phyloP scores from a whole-genome alignment of 495 filamentous ascomycete genomes.

The Patellaria atrata region DNA sequence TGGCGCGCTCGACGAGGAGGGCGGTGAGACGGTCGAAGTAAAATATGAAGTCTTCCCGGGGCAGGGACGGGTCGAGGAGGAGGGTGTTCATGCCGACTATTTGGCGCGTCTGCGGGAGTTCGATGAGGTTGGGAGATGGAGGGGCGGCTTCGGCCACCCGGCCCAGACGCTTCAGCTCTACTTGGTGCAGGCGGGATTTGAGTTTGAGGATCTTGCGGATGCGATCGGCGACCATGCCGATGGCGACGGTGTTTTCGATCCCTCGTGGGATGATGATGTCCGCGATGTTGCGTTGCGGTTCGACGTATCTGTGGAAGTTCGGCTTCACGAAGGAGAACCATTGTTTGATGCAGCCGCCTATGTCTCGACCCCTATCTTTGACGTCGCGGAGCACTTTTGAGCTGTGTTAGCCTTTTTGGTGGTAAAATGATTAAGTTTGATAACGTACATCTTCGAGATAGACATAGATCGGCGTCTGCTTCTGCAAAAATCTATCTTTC shows the following conservation, averaged over 20 bases:
- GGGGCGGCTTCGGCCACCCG: slow-evolving; percentile 51
- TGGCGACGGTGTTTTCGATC: slow-evolving; percentile 84
- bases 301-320: slow-evolving; percentile 78
- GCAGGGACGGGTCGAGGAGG: slow-evolving; percentile 63
- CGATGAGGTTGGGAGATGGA: slow-evolving; percentile 53
- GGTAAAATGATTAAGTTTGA: slow-evolving; percentile 1
- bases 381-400: slow-evolving; percentile 71
- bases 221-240: slow-evolving; percentile 85
- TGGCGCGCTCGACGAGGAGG: slow-evolving; percentile 69
- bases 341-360: slow-evolving; percentile 93
- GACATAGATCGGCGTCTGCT: slow-evolving; percentile 85
- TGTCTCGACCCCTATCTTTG: slow-evolving; percentile 64
- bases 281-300: slow-evolving; percentile 63
- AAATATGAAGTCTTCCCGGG: slow-evolving; percentile 86
- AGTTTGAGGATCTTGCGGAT: slow-evolving; percentile 69
- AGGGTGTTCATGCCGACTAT: slow-evolving; percentile 80
- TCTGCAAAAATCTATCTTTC: slow-evolving; percentile 70
- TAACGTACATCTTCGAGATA: slow-evolving; percentile 72
- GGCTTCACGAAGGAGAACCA: slow-evolving; percentile 96
- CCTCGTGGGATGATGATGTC: slow-evolving; percentile 93
- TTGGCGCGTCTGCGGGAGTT: slow-evolving; percentile 62
- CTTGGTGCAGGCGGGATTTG: slow-evolving; percentile 72
- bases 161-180: slow-evolving; percentile 59
- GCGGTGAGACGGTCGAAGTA: slow-evolving; percentile 81
- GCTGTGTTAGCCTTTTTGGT: slow-evolving; percentile 7